Evolutionary conservation across 1,284 basidiomycete genomes (phyloP).

Genomic region (Rhodotorula sp.): DNA sequence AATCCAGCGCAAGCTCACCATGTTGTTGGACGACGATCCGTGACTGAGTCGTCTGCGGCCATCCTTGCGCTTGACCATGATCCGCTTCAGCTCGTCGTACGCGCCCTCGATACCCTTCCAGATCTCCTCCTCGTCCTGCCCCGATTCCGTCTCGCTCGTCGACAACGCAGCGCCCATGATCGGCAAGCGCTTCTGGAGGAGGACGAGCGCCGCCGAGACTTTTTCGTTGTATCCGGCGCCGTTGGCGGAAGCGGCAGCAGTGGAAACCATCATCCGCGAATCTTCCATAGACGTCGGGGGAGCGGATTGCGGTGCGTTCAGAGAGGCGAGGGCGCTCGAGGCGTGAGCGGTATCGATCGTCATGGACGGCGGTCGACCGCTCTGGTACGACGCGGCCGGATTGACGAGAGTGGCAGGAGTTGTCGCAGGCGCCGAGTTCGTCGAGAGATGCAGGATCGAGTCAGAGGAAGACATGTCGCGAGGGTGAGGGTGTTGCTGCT

Average conservation of each 20-base stretch:
- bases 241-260: no score
- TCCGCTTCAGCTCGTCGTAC: conserved; percentile 35
- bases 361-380: neutral
- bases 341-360: conserved; percentile 17
- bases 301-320: conserved; percentile 5
- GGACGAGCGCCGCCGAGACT: conserved; percentile 28
- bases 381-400: conserved; percentile 16
- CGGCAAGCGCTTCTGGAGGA: conserved; percentile 35
- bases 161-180: conserved; percentile 40
- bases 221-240: conserved; percentile 24
- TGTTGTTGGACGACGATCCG: neutral
- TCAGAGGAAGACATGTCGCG: neutral
- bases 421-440: neutral
- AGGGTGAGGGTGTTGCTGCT: neutral
- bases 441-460: neutral
- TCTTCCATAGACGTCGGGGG: conserved; percentile 12
- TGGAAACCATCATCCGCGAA: neutral
- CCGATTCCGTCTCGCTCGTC: conserved; percentile 26
- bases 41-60: neutral
- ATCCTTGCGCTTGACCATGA: conserved; percentile 31
- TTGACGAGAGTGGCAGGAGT: neutral
- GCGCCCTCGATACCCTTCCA: conserved; percentile 41
- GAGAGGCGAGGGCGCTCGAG: neutral
- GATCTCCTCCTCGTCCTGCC: conserved; percentile 41
- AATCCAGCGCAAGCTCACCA: neutral